phyloP scores from a whole-genome alignment of 169 alveolate species.

The Perkinsus marinus region DNA sequence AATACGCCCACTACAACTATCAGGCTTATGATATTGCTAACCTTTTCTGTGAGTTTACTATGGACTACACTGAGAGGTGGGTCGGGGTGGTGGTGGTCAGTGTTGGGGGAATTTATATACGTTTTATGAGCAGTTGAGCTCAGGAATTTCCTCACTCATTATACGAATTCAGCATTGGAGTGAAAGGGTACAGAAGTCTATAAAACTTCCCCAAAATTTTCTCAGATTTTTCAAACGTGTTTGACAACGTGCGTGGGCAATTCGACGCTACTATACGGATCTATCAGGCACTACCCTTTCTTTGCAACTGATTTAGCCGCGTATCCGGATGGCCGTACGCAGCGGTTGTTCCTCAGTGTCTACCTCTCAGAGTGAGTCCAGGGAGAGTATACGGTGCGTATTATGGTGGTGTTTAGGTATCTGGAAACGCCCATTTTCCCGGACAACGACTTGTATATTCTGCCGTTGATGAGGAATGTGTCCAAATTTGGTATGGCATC shows the following conservation, averaged over 20 bases:
- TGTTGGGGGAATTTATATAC: no score
- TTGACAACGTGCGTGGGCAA: no score
- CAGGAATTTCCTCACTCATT: no score
- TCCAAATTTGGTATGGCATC: slow-evolving; percentile 12
- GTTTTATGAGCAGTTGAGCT: no score
- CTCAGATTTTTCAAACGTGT: no score
- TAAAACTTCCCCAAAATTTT: no score
- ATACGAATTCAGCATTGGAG: no score
- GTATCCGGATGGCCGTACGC: slow-evolving; percentile 13
- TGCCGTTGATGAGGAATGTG: neutral
- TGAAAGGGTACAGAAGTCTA: no score
- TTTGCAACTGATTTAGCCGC: slow-evolving; percentile 6
- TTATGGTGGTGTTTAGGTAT: neutral
- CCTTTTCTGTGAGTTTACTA: slow-evolving; percentile 29
- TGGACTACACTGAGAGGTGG: slow-evolving; percentile 10
- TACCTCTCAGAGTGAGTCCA: slow-evolving; percentile 12
- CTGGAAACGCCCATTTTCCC: slow-evolving; percentile 18
- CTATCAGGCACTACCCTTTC: slow-evolving; percentile 10
- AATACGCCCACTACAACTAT: slow-evolving; percentile 26
- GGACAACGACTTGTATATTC: neutral
- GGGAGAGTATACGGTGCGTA: neutral
- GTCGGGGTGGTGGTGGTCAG: no score
- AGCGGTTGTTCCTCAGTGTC: slow-evolving; percentile 19
- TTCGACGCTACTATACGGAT: no score
- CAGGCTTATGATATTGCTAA: slow-evolving; percentile 36